These are phyloP conservation scores for Cutaneotrichosporon sp. DNA, from an alignment of 1,284 basidiomycete genomes.

Conservation along the genomic window DNA sequence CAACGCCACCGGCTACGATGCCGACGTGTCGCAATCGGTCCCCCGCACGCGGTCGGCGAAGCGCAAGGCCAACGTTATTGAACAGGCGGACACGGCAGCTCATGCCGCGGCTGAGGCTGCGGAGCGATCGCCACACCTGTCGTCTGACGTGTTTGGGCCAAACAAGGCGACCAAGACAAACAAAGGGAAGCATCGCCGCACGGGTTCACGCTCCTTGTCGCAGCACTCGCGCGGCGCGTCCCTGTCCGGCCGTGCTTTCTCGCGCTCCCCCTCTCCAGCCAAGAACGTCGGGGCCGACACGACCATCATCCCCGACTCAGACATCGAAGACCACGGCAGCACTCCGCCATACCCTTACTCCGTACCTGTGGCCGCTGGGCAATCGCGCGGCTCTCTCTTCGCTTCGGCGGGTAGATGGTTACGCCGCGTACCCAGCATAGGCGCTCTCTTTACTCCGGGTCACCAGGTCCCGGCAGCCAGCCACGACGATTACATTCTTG, in stretches of 20 bases:
- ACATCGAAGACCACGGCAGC: slow-evolving; percentile 16
- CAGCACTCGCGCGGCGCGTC: background rate
- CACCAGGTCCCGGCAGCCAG: background rate
- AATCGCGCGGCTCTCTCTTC: slow-evolving; percentile 16
- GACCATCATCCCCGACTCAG: slow-evolving; percentile 12
- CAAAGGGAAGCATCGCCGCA: background rate
- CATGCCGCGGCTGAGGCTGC: too few species aligned
- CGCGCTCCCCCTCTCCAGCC: background rate
- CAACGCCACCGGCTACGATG: slow-evolving; percentile 10
- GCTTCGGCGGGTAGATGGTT: slow-evolving; percentile 29
- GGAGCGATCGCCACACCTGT: background rate
- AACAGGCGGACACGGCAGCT: background rate
- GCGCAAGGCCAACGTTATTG: slow-evolving; percentile 6
- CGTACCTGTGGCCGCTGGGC: background rate
- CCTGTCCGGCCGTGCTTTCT: background rate
- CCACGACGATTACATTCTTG: background rate
- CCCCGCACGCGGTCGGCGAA: slow-evolving; percentile 1
- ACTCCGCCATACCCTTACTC: background rate
- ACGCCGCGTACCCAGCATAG: slow-evolving; percentile 14
- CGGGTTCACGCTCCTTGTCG: background rate
- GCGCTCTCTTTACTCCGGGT: slow-evolving; percentile 3
- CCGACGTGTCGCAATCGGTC: slow-evolving; percentile 10
- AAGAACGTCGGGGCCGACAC: background rate
- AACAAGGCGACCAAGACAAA: slow-evolving; percentile 1
- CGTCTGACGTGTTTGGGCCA: slow-evolving; percentile 34